These are phyloP conservation scores for Violaceomyces palustris DNA, from an alignment of 1,284 basidiomycete genomes.

Conservation along the genomic window DNA sequence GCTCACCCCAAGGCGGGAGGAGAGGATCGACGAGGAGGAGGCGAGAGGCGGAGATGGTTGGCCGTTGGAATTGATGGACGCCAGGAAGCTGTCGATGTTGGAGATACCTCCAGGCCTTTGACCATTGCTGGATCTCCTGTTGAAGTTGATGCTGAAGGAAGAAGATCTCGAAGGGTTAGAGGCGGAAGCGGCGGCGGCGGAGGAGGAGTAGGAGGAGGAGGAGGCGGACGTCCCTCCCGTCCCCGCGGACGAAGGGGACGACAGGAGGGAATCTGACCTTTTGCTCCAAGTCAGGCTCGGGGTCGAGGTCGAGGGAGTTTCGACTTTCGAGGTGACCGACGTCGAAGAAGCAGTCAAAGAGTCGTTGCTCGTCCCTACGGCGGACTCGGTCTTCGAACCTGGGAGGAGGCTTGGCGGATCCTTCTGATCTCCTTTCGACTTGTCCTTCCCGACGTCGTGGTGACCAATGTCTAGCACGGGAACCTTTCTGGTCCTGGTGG, in stretches of 20 bases:
- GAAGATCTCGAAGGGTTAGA: conserved; percentile 7
- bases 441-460: not conserved
- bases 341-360: too few species aligned
- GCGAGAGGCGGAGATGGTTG: too few species aligned
- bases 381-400: too few species aligned
- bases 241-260: not conserved
- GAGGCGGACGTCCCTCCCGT: not conserved
- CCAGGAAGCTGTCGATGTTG: conserved; percentile 26
- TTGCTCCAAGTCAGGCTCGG: not conserved
- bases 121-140: conserved; percentile 3
- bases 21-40: too few species aligned
- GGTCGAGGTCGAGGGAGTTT: not conserved
- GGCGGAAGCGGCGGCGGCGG: conserved; percentile 1
- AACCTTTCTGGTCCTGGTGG: conserved; percentile 1
- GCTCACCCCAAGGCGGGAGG: too few species aligned
- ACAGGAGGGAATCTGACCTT: not conserved
- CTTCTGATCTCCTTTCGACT: not conserved
- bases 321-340: not conserved
- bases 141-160: conserved; percentile 29
- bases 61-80: conserved; percentile 15
- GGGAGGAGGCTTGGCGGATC: too few species aligned
- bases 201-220: not conserved
- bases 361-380: too few species aligned
- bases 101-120: not conserved
- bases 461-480: conserved; percentile 24